Conservation (phyloP, 345 rosid genomes). For the Excoecaria cochinchinensis region DNA sequence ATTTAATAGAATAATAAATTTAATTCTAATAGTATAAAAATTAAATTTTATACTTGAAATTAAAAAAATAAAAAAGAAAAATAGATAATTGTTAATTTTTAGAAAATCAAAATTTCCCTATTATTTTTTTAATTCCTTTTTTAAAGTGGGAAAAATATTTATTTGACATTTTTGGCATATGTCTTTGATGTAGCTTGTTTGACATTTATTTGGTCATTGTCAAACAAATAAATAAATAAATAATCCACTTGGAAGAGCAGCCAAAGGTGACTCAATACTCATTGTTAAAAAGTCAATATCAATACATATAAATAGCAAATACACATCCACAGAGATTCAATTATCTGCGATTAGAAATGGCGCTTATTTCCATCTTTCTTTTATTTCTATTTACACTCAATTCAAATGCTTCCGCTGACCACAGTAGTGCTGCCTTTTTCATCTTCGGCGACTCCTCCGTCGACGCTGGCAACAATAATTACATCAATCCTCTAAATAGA, state of each 20-base stretch:
- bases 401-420: conserved; percentile 6
- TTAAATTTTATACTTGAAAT: no score
- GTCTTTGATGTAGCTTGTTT: no score
- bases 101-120: no score
- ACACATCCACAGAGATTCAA: background rate
- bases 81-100: no score
- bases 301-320: background rate
- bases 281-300: background rate
- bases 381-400: background rate
- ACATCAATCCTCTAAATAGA: conserved; percentile 40
- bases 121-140: no score
- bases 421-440: conserved; percentile 30
- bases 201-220: no score
- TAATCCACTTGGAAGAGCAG: background rate
- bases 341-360: background rate
- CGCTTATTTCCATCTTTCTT: background rate
- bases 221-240: no score
- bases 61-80: no score
- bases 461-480: conserved; percentile 55
- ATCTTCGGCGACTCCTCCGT: conserved; percentile 57
- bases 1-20: no score
- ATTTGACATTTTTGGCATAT: no score
- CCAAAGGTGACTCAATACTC: background rate
- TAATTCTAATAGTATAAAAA: no score
- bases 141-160: no score